Evolutionary conservation across 345 rosid genomes (phyloP), one percentile per base, ranked within the genome.

Genomic region (Kandelia obovata): DNA sequence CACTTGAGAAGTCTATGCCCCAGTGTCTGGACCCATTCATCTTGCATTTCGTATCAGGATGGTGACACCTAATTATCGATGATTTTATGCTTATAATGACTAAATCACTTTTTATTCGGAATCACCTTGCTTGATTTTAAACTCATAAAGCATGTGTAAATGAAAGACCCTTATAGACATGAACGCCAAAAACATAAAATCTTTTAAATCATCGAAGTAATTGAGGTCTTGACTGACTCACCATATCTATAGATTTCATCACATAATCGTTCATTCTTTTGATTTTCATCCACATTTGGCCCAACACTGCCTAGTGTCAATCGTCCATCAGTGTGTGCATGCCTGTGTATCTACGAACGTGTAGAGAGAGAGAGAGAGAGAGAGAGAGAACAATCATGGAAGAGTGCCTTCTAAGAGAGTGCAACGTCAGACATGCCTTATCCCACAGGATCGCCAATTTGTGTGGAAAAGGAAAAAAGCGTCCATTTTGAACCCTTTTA

Each of bases 351-450:
- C 17, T 16, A 43, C 17, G 49, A 43, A 43, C 5, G 28, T 23
- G 5, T 2, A 21, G 58, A 13, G 30, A 23, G 23, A 25, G 19
- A 21, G 6, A 21, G 21, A 21, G 21, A 21, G 58, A 15, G 58
- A 21, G 21, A 23, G 9, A 56, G 28, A 47, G 2, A 11, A 47
- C 70, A 53, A 25, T 70, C 67, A 62, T 35, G 51, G 28, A 35
- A 64, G 62, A 53, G 64, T 71, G 69, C n/a, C 69, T 71, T 64
- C 47, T 35, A 71, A 71, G 74, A 46, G 26, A 62, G 28, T 59
- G 17, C 49, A 43, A 43, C 49, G 17, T 13, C 15, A 43, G 17
- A 43, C 5, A 11, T 39, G 16, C 47, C 47, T 39, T 2, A 11
- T 9, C 47, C 4, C 47, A 11, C 15, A 10, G 47, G 10, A 39